Percentiles rank a stretch among this genome's conserved stretches.
Conservation (phyloP, 2,329 filamentous ascomycete genomes). For the Cladosporium sp. region DNA sequence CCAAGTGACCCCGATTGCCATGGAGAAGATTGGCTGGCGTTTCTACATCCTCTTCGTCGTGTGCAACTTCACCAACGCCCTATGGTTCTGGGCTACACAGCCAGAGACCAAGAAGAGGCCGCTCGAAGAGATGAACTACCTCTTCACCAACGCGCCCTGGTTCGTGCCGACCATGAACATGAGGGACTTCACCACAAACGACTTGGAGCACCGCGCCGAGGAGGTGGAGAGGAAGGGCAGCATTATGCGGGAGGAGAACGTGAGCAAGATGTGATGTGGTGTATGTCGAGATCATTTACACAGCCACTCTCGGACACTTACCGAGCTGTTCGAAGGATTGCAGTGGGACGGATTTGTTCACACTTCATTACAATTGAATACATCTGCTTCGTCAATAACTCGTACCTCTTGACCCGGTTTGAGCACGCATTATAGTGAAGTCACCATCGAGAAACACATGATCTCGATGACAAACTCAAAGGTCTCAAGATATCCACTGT, state of each 20-base stretch:
- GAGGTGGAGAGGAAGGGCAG: conserved; percentile 57
- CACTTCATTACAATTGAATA: not conserved
- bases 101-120: conserved; percentile 67
- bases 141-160: conserved; percentile 53
- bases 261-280: not conserved
- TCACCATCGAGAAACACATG: not conserved
- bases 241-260: conserved; percentile 15
- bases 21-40: conserved; percentile 55
- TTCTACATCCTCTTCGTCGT: conserved; percentile 65
- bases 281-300: not conserved
- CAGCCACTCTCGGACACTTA: not conserved
- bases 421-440: not conserved
- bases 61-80: conserved; percentile 67
- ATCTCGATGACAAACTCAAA: not conserved
- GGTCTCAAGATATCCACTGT: not conserved
- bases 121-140: conserved; percentile 67
- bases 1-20: conserved; percentile 64
- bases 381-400: not conserved
- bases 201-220: conserved; percentile 60
- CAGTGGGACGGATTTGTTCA: not conserved
- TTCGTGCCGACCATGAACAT: conserved; percentile 61
- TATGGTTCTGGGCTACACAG: conserved; percentile 67
- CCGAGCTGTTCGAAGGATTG: not conserved
- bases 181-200: conserved; percentile 51
- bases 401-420: not conserved